Evolutionary conservation across 2,329 filamentous ascomycete genomes (phyloP).

Genomic region (Trichoderma cornu-damae): DNA sequence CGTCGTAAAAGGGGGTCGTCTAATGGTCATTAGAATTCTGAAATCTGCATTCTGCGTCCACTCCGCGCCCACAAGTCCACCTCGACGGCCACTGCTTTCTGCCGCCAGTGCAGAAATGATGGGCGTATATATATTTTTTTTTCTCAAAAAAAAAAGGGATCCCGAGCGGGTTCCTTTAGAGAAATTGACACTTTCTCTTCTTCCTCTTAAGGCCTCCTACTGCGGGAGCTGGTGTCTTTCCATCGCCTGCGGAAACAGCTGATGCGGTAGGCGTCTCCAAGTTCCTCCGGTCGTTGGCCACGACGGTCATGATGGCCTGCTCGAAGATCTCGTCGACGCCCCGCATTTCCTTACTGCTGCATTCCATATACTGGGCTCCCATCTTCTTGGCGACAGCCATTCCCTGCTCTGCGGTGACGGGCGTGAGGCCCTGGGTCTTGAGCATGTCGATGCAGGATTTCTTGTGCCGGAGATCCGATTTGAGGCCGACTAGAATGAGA

Average conservation of each 20-base stretch:
- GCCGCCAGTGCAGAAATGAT: neutral
- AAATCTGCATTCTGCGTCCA: constrained; percentile 23
- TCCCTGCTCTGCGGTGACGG: constrained; percentile 88
- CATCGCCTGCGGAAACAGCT: constrained; percentile 35
- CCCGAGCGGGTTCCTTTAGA: constrained; percentile 47
- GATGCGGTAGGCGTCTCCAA: constrained; percentile 45
- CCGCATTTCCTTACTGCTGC: constrained; percentile 94
- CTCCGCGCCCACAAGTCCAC: neutral
- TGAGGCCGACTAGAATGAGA: constrained; percentile 90
- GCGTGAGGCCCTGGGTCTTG: constrained; percentile 93
- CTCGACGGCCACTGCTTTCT: neutral
- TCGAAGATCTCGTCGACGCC: constrained; percentile 97
- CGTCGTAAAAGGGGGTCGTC: constrained; percentile 37
- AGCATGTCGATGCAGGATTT: constrained; percentile 97
- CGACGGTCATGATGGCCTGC: constrained; percentile 81
- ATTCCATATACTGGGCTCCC: constrained; percentile 94
- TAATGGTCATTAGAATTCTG: constrained; percentile 39
- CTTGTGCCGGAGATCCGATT: constrained; percentile 93
- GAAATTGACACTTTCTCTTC: constrained; percentile 76
- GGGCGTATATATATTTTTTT: no score
- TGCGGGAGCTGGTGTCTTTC: constrained; percentile 38
- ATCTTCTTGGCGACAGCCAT: constrained; percentile 85
- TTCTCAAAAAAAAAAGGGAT: no score
- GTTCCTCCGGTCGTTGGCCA: constrained; percentile 70
- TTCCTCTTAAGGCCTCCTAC: constrained; percentile 62